Base-by-base conservation (phyloP, 257 asterid genomes). In the Haberlea rhodopensis region DNA sequence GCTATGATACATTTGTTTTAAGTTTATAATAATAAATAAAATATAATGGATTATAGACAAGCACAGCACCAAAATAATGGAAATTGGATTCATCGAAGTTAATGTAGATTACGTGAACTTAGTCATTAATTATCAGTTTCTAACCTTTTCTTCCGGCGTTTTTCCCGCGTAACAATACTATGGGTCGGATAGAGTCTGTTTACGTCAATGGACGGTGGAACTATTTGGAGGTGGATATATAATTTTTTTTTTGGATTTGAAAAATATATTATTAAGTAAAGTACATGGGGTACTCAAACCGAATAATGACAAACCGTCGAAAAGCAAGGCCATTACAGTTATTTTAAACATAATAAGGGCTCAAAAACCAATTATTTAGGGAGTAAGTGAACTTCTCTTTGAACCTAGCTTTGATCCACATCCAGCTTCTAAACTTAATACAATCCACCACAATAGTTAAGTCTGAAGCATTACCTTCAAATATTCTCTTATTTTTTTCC, bases 51-150 rank as follows among this genome's bases (percentile, higher is more conserved):
- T 4, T 26, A 22, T 15, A 54, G 31, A 24, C 4, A 16, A 66
- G 57, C 29, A 63, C 54, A 51, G 62, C 71, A 67, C 62, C 53
- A 29, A 11, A 60, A 60, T 52, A 48, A 60, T n/a, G 37, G 66
- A 73, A 53, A 45, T 22, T 43, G 57, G 22, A 49, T 43, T 20
- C 23, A 65, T 29, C 5, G 8, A 13, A 8, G 26, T 59, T 1
- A 22, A 53, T 54, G 58, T 37, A 70, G 79, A 76, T 85, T 69
- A 67, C 57, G 69, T 75, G 92, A 79, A 85, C 81, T 69, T 85
- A 70, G 89, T 58, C 84, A 67, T n/a, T 25, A 26, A 64, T 56
- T 69, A 52, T 70, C 65, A 57, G 53, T 32, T 54, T 67, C 40
- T 32, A 19, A 27, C 64, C 66, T 57, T 57, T 68, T 62, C 49